phyloP scores from a whole-genome alignment of 1,284 basidiomycete species.

The Puccinia sorghi region DNA sequence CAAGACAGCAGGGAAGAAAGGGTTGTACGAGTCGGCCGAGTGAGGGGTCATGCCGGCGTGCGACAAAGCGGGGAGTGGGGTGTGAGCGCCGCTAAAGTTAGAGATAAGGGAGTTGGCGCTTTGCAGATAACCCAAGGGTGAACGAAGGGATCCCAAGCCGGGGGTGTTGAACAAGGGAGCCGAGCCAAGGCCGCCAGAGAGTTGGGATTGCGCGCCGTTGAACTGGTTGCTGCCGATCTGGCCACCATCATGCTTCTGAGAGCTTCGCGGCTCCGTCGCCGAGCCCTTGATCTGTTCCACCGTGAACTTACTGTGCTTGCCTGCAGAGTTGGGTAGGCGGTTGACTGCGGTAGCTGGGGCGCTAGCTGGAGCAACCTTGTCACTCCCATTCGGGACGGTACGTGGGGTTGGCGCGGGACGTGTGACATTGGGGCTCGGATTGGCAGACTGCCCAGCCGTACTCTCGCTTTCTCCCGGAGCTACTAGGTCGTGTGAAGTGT shows the following conservation, averaged over 20 bases:
- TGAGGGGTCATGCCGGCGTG: conserved; percentile 25
- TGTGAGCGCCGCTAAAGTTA: conserved; percentile 12
- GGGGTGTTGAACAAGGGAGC: conserved; percentile 1
- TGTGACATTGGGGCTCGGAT: background rate
- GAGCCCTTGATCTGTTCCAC: conserved; percentile 22
- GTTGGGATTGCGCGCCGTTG: conserved; percentile 2
- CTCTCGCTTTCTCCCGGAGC: background rate
- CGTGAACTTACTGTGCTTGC: background rate
- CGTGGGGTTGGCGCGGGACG: background rate
- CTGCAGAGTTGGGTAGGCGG: background rate
- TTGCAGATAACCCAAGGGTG: conserved; percentile 10
- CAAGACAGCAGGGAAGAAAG: background rate
- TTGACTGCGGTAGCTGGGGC: background rate
- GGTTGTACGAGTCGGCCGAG: conserved; percentile 17
- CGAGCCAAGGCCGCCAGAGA: background rate
- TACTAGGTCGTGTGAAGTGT: background rate
- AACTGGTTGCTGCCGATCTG: conserved; percentile 9
- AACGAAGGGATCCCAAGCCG: background rate
- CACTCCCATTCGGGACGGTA: background rate
- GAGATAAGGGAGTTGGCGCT: conserved; percentile 15
- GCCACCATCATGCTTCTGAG: background rate
- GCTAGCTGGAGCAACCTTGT: conserved; percentile 2
- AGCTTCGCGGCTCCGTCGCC: background rate
- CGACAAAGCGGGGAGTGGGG: conserved; percentile 29
- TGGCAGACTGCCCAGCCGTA: background rate